Evolutionary conservation across 805 yeast species (phyloP).

Genomic region (Candida morakotiae): DNA sequence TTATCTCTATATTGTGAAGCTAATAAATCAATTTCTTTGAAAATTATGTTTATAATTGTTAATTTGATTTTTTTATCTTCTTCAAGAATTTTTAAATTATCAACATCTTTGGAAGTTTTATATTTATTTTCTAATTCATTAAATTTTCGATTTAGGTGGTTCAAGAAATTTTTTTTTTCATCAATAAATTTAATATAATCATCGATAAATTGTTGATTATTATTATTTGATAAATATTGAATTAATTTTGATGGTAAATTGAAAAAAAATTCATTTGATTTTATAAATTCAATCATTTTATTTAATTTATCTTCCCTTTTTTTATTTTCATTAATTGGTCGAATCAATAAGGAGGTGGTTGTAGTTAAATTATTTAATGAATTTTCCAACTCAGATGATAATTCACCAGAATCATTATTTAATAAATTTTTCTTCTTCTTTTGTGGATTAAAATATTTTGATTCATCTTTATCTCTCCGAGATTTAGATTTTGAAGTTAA

Average conservation of each 20-base stretch:
- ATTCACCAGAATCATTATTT: constrained; percentile 8
- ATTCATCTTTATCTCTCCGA: constrained; percentile 30
- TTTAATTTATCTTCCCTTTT: constrained; percentile 29
- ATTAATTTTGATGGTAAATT: constrained; percentile 33
- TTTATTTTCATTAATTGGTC: constrained; percentile 39
- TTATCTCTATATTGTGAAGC: constrained; percentile 31
- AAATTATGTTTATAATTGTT: constrained; percentile 27
- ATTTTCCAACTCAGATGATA: constrained; percentile 34
- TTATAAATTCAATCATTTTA: constrained; percentile 32
- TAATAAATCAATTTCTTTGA: constrained; percentile 28
- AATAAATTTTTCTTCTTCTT: constrained; percentile 6
- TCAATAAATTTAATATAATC: constrained; percentile 27
- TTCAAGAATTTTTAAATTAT: constrained; percentile 14
- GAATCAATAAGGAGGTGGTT: constrained; percentile 33
- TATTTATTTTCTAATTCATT: constrained; percentile 5
- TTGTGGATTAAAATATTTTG: constrained; percentile 35
- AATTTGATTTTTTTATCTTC: constrained; percentile 21
- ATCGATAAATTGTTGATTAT: constrained; percentile 34
- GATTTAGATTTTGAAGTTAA: constrained; percentile 29
- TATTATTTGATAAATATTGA: constrained; percentile 20
- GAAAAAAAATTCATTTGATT: constrained; percentile 28
- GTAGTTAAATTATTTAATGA: constrained; percentile 35
- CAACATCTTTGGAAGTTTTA: constrained; percentile 10
- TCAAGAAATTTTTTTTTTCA: constrained; percentile 19
- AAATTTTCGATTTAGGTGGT: constrained; percentile 1